phyloP scores from a whole-genome alignment of 2,329 filamentous ascomycete species.

The Aspergillus sp. region DNA sequence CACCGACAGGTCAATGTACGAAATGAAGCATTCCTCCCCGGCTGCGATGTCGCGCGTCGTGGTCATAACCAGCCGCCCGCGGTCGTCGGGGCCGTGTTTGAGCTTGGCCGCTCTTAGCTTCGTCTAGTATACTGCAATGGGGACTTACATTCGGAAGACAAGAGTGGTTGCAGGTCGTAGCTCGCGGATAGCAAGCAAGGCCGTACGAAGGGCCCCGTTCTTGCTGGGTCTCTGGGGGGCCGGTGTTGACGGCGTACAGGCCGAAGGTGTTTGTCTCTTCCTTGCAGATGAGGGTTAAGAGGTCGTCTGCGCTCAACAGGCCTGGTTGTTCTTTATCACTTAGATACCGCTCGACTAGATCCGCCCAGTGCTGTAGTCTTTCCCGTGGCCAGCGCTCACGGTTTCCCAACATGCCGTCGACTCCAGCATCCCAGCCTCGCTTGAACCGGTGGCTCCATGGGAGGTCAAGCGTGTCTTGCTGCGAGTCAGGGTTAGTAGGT shows the following conservation, averaged over 20 bases:
- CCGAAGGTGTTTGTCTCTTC: neutral
- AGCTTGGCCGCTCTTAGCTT: neutral
- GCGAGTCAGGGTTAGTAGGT: neutral
- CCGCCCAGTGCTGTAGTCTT: neutral
- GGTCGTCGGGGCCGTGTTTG: neutral
- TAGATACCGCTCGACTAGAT: neutral
- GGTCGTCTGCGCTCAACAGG: neutral
- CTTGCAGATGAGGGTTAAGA: neutral
- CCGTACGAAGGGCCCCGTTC: neutral
- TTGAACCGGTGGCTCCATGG: neutral
- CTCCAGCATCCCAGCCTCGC: neutral
- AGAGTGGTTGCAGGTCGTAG: neutral
- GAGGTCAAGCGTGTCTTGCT: neutral
- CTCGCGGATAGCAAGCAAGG: neutral
- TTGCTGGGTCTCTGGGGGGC: neutral
- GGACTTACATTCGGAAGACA: conserved; percentile 6
- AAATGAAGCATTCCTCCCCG: conserved; percentile 1
- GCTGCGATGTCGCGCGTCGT: neutral
- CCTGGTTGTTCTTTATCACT: neutral
- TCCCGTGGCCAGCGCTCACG: neutral
- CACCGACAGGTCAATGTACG: conserved; percentile 3
- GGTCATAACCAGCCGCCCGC: neutral
- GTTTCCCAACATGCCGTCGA: neutral
- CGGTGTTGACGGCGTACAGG: neutral
- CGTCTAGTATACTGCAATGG: too few relatives aligned